These are phyloP conservation scores for Fusarium vanettenii DNA, from an alignment of 2,329 filamentous ascomycete genomes.

Conservation along the genomic window DNA sequence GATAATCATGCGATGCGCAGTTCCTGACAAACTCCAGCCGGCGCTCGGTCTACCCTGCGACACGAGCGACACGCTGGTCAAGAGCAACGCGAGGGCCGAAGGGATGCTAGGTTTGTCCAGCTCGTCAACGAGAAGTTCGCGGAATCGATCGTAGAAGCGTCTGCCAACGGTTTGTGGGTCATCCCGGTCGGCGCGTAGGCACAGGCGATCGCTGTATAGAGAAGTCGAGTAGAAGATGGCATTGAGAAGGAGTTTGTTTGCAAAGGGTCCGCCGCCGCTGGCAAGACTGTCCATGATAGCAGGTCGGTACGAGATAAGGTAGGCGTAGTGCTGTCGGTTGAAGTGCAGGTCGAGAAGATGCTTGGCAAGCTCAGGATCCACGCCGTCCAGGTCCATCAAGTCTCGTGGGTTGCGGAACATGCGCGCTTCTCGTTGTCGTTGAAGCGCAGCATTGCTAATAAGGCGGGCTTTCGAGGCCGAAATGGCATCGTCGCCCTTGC, in stretches of 20 bases:
- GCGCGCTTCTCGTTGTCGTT: conserved; percentile 47
- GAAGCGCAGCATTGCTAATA: conserved; percentile 51
- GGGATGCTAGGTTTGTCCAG: conserved; percentile 51
- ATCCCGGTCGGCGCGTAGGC: conserved; percentile 47
- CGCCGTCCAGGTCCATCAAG: conserved; percentile 51
- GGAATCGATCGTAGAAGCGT: conserved; percentile 53
- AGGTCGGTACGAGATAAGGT: conserved; percentile 53
- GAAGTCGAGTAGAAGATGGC: conserved; percentile 55
- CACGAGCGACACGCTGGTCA: conserved; percentile 47
- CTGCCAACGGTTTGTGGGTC: conserved; percentile 50
- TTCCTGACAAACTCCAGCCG: conserved; percentile 51
- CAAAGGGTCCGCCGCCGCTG: conserved; percentile 49
- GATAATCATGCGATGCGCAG: conserved; percentile 53
- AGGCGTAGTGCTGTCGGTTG: conserved; percentile 51
- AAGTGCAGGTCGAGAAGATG: conserved; percentile 54
- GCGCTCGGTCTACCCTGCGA: conserved; percentile 50
- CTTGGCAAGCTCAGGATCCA: conserved; percentile 48
- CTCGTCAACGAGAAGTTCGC: conserved; percentile 49
- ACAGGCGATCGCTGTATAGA: conserved; percentile 52
- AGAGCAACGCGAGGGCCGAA: conserved; percentile 50
- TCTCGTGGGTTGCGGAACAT: conserved; percentile 46
- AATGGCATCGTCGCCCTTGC: conserved; percentile 43
- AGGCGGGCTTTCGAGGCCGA: conserved; percentile 48
- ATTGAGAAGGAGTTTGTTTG: conserved; percentile 53
- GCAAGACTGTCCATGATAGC: conserved; percentile 53